phyloP scores from a whole-genome alignment of 345 rosid genomes.

The Populus simonii region DNA sequence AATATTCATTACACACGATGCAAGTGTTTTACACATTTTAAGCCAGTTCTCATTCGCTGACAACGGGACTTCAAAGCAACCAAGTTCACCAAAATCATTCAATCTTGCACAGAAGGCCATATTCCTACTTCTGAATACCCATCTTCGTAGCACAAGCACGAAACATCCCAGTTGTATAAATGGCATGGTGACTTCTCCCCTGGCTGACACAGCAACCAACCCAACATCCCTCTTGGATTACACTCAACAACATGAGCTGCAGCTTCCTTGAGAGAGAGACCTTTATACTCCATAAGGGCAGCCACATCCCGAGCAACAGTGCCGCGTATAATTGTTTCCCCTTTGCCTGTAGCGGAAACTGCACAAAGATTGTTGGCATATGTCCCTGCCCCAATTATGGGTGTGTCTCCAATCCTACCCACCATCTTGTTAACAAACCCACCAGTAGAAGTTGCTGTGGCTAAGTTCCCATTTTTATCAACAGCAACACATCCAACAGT shows the following conservation, averaged over 20 bases:
- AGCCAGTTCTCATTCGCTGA: not conserved
- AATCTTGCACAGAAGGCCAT: slow-evolving; percentile 44
- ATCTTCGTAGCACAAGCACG: slow-evolving; percentile 96
- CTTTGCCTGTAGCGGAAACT: slow-evolving; percentile 87
- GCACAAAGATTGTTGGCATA: slow-evolving; percentile 88
- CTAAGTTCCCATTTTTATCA: slow-evolving; percentile 70
- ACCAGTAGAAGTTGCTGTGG: slow-evolving; percentile 91
- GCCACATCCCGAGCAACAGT: slow-evolving; percentile 92
- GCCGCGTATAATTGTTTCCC: slow-evolving; percentile 76
- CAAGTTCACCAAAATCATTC: slow-evolving; percentile 9
- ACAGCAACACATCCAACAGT: slow-evolving; percentile 98
- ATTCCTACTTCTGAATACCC: slow-evolving; percentile 66
- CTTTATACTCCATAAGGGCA: slow-evolving; percentile 91
- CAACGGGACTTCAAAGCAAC: not conserved
- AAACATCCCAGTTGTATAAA: slow-evolving; percentile 81
- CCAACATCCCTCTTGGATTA: slow-evolving; percentile 62
- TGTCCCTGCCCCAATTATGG: slow-evolving; percentile 86
- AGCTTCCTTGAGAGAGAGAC: slow-evolving; percentile 72
- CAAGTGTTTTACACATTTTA: slow-evolving; percentile 1
- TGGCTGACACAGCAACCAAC: slow-evolving; percentile 79
- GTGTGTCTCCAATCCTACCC: slow-evolving; percentile 94
- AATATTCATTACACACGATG: not conserved
- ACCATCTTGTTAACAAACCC: slow-evolving; percentile 93
- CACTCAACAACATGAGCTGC: slow-evolving; percentile 60
- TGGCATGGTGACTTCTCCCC: slow-evolving; percentile 85